These are phyloP conservation scores for Populus hybrid DNA, from an alignment of 441 rosid species.

Conservation along the genomic window DNA sequence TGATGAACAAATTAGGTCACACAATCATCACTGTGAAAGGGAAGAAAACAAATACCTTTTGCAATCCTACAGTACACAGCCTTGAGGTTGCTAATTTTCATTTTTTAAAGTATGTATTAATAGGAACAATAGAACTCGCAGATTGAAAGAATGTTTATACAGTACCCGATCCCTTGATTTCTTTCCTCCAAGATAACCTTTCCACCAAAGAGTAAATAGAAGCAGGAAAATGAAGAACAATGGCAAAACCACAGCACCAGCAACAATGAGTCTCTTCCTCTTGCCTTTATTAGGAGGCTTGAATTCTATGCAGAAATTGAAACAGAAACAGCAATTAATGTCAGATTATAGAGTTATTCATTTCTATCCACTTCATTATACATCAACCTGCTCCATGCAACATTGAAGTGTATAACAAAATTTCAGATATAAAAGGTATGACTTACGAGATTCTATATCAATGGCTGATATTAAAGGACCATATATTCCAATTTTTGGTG, in stretches of 20 bases:
- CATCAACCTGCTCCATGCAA: background rate
- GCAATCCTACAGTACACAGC: background rate
- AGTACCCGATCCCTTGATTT: slow-evolving; percentile 7
- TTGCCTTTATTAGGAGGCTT: slow-evolving; percentile 14
- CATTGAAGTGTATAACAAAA: background rate
- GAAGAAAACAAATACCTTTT: background rate
- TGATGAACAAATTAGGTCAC: too few species aligned
- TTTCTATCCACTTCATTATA: background rate
- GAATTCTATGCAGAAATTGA: slow-evolving; percentile 12
- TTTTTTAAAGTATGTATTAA: too few species aligned
- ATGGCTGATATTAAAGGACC: slow-evolving; percentile 38
- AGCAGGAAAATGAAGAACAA: slow-evolving; percentile 15
- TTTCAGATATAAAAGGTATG: background rate
- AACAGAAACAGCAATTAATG: background rate
- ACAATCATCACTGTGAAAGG: too few species aligned
- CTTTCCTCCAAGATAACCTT: slow-evolving; percentile 20
- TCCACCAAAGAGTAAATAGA: slow-evolving; percentile 25
- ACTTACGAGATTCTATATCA: slow-evolving; percentile 31
- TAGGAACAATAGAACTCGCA: too few species aligned
- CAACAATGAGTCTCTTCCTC: slow-evolving; percentile 8
- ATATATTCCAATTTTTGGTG: slow-evolving; percentile 29
- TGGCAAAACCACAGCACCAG: slow-evolving; percentile 18
- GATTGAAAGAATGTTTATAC: background rate
- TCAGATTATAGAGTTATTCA: background rate
- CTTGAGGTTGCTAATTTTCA: too few species aligned